Percentiles rank a stretch among this genome's conserved stretches.
These are phyloP conservation scores for Gloeophyllum trabeum DNA, from an alignment of 768 basidiomycete species.

Conservation along the genomic window DNA sequence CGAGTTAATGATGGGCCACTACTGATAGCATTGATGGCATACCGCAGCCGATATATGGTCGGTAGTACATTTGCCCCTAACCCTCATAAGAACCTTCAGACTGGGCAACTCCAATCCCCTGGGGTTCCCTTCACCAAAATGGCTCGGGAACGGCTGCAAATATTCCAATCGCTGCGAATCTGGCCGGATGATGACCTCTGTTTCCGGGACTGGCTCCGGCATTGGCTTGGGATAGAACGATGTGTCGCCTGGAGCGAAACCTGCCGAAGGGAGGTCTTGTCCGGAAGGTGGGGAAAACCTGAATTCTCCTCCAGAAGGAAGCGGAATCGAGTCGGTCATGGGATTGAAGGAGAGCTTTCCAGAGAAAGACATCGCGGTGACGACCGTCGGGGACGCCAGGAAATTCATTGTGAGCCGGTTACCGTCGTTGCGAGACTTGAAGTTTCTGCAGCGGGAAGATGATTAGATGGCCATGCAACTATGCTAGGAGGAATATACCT, in stretches of 20 bases:
- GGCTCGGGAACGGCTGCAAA: slow-evolving; percentile 75
- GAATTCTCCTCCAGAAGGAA: slow-evolving; percentile 69
- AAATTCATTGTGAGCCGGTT: slow-evolving; percentile 95
- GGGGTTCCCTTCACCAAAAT: slow-evolving; percentile 45
- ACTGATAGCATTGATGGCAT: slow-evolving; percentile 13
- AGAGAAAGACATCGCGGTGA: slow-evolving; percentile 96
- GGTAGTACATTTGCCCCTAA: slow-evolving; percentile 97
- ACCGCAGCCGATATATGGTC: slow-evolving; percentile 98
- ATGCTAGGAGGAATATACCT: slow-evolving; percentile 33
- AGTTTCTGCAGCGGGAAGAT: slow-evolving; percentile 38
- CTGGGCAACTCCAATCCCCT: slow-evolving; percentile 66
- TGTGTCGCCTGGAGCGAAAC: slow-evolving; percentile 69
- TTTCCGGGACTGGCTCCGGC: slow-evolving; percentile 67
- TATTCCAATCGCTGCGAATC: slow-evolving; percentile 80
- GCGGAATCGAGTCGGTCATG: slow-evolving; percentile 55
- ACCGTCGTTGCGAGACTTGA: slow-evolving; percentile 95
- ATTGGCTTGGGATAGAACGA: slow-evolving; percentile 68
- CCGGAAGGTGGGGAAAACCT: slow-evolving; percentile 79
- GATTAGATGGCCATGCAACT: slow-evolving; percentile 2
- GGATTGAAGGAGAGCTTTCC: slow-evolving; percentile 94
- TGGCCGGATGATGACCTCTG: slow-evolving; percentile 65
- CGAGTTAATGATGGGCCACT: neutral
- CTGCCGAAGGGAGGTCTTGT: slow-evolving; percentile 70
- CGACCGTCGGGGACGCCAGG: slow-evolving; percentile 91
- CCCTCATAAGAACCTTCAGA: slow-evolving; percentile 79